Conservation (phyloP, 23 red algal species). For the Pyropia haitanensis region DNA sequence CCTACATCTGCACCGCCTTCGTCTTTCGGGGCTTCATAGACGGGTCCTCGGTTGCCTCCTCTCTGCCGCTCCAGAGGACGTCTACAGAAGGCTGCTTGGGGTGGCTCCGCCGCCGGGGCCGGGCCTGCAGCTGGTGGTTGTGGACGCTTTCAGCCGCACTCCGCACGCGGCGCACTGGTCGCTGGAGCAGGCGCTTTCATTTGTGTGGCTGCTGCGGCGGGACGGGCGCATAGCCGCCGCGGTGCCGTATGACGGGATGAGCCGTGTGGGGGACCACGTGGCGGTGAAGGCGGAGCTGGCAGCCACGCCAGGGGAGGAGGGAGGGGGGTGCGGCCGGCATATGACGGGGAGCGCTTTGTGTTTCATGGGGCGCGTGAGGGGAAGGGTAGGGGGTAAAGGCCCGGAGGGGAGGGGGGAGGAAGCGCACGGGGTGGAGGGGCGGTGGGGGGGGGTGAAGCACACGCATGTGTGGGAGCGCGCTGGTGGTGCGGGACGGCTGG, state of each 20-base stretch:
- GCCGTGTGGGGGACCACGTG: conserved; percentile 32
- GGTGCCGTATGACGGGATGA: conserved; percentile 37
- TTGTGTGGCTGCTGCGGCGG: conserved; percentile 20
- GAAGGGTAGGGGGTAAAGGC: too few species aligned
- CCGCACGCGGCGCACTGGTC: conserved; percentile 11
- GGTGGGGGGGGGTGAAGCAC: too few species aligned
- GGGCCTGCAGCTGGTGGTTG: conserved; percentile 31
- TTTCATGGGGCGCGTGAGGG: too few species aligned
- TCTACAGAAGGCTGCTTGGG: conserved; percentile 9
- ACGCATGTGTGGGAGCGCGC: too few species aligned
- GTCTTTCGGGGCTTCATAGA: background rate
- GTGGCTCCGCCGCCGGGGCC: too few species aligned
- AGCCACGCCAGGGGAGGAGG: conserved; percentile 6
- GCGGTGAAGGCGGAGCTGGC: conserved; percentile 19
- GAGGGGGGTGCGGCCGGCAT: conserved; percentile 23
- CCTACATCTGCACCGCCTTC: conserved; percentile 34
- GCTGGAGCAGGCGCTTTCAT: conserved; percentile 8
- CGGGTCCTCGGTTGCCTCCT: conserved; percentile 16
- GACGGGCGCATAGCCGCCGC: conserved; percentile 13
- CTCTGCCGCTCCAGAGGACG: conserved; percentile 11
- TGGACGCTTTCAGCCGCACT: conserved; percentile 17
- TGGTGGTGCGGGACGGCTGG: too few species aligned
- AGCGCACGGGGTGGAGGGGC: too few species aligned
- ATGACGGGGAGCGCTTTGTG: conserved; percentile 47
- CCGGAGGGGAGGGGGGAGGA: too few species aligned